Conservation (phyloP, 345 rosid species). For the Salix exigua region DNA sequence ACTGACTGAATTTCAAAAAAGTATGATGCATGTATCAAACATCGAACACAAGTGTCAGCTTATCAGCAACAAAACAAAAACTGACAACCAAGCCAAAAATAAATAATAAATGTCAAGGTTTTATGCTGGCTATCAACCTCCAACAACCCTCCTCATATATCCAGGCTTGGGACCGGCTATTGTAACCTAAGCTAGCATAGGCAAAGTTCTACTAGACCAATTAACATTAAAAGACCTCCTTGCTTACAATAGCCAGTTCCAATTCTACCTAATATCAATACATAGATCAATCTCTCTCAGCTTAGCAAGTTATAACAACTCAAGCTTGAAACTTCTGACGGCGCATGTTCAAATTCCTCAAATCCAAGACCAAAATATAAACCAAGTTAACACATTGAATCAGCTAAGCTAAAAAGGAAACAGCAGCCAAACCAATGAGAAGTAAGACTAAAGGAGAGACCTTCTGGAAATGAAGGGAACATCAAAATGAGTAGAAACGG, state of each 20-base stretch:
- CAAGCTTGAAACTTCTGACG: not conserved
- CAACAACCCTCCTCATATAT: not conserved
- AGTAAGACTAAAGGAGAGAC: slow-evolving; percentile 24
- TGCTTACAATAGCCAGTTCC: not conserved
- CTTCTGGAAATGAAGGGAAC: slow-evolving; percentile 83
- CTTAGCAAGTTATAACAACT: not conserved
- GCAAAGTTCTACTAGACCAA: not conserved
- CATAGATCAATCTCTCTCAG: not conserved
- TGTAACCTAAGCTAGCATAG: not conserved
- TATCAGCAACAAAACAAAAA: not conserved
- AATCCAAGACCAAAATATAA: not conserved
- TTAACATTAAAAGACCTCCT: not conserved
- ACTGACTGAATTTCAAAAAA: not conserved
- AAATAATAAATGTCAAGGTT: not conserved
- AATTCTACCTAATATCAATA: not conserved
- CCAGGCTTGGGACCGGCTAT: not conserved
- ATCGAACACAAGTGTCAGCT: not conserved
- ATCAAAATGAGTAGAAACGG: slow-evolving; percentile 88
- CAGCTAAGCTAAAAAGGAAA: not conserved
- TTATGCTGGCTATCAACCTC: not conserved
- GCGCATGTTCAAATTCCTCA: not conserved
- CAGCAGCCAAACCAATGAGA: not conserved
- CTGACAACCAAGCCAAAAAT: not conserved
- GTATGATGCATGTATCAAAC: not conserved
- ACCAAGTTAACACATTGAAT: not conserved